Evolutionary conservation across 352 stramenopile species (phyloP).

Genomic region (Globisporangium heterothallicum): DNA sequence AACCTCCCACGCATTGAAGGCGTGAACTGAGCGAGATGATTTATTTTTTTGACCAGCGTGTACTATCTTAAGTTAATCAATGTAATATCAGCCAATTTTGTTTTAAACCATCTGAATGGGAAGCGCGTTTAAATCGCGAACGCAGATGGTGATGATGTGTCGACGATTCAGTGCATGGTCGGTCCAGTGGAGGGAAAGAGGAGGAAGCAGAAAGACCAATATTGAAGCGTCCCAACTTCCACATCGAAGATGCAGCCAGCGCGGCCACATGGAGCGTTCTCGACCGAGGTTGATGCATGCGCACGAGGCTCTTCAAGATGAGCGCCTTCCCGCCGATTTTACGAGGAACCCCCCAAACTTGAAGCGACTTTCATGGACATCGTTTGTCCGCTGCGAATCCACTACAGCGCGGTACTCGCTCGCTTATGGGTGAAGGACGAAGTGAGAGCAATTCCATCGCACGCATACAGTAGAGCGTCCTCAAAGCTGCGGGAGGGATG

Average conservation of each 20-base stretch:
- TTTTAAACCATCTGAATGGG: background rate
- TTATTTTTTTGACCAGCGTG: background rate
- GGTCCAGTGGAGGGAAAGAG: background rate
- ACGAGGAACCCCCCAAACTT: no score
- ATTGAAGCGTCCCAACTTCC: slow-evolving; percentile 22
- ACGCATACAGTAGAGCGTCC: no score
- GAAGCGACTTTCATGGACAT: no score
- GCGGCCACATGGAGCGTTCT: no score
- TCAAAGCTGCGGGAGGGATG: no score
- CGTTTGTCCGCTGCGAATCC: no score
- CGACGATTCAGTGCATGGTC: slow-evolving; percentile 2
- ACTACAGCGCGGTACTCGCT: no score
- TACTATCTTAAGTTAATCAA: slow-evolving; percentile 9
- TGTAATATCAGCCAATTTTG: background rate
- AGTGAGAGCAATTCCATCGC: no score
- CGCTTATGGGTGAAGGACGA: no score
- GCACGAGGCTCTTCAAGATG: no score
- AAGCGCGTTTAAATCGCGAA: background rate
- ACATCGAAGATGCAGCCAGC: slow-evolving; percentile 22
- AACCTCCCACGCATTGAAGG: slow-evolving; percentile 54
- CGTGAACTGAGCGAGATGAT: slow-evolving; percentile 35
- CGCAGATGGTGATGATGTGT: background rate
- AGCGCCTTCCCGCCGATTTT: no score
- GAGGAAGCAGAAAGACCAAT: slow-evolving; percentile 10
- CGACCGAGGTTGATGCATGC: no score